phyloP scores from a whole-genome alignment of 345 rosid genomes.

The Pistacia atlantica region DNA sequence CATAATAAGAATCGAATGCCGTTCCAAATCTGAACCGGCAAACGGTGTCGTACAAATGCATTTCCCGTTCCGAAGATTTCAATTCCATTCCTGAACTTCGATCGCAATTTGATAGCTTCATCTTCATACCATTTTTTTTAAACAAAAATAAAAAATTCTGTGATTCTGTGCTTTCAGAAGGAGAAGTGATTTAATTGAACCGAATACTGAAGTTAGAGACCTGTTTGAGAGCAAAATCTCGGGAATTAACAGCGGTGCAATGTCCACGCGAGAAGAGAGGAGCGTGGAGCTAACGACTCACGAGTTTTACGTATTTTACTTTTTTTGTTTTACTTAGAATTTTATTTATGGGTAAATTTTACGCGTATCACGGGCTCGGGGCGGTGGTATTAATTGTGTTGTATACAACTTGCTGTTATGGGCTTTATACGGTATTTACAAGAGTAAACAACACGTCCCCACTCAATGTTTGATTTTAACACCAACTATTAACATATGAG shows the following conservation, averaged over 20 bases:
- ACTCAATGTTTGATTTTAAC: no score
- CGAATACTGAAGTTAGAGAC: background rate
- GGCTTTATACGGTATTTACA: no score
- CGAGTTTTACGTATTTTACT: background rate
- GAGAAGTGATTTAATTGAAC: background rate
- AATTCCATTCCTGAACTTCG: slow-evolving; percentile 18
- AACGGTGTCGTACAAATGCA: slow-evolving; percentile 22
- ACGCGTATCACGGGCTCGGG: background rate
- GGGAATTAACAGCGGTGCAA: background rate
- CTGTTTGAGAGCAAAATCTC: background rate
- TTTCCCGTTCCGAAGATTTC: slow-evolving; percentile 10
- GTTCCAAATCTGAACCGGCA: slow-evolving; percentile 41
- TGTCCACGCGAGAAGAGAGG: background rate
- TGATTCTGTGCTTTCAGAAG: no score
- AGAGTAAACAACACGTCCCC: no score
- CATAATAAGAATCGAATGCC: slow-evolving; percentile 48
- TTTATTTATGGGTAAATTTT: background rate
- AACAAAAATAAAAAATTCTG: background rate
- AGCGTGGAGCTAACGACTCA: background rate
- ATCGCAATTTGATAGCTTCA: slow-evolving; percentile 13
- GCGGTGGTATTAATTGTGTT: slow-evolving; percentile 1
- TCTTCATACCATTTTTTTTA: slow-evolving; percentile 17
- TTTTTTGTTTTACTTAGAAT: background rate
- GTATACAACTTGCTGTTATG: background rate
- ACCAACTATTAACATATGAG: no score